phyloP scores from a whole-genome alignment of 306 rosid species.

The Cicer bijugum region DNA sequence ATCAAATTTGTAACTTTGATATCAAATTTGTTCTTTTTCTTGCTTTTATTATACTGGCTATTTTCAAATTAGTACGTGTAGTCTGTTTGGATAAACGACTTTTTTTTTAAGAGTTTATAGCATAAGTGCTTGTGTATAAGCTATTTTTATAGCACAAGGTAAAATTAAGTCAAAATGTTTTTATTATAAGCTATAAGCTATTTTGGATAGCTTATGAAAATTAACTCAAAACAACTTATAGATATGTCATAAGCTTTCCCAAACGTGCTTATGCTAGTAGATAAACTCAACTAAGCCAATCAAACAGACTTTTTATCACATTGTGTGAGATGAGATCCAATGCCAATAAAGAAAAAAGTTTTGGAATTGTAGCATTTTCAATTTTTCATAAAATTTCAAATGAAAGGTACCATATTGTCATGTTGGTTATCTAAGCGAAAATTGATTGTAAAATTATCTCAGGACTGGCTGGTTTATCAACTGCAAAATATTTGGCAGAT shows the following conservation, averaged over 20 bases:
- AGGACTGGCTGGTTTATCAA: slow-evolving; percentile 96
- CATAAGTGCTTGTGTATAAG: too few species aligned
- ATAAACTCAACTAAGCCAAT: too few species aligned
- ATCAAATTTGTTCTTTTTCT: slow-evolving; percentile 12
- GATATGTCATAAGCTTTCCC: too few species aligned
- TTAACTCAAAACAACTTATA: too few species aligned
- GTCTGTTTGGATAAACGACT: too few species aligned
- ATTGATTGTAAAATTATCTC: slow-evolving; percentile 27
- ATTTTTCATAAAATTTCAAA: slow-evolving; percentile 28
- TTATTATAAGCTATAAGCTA: too few species aligned
- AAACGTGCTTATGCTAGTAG: too few species aligned
- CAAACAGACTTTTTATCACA: background rate
- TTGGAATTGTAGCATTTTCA: slow-evolving; percentile 1
- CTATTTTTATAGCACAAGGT: too few species aligned
- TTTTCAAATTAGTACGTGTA: slow-evolving; percentile 21
- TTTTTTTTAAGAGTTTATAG: too few species aligned
- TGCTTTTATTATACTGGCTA: slow-evolving; percentile 25
- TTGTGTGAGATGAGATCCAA: background rate
- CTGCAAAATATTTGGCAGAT: slow-evolving; percentile 97
- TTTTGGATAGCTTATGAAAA: too few species aligned
- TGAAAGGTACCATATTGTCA: background rate
- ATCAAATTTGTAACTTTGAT: slow-evolving; percentile 13
- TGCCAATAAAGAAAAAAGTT: background rate
- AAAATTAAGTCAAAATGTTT: too few species aligned
- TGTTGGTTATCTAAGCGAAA: slow-evolving; percentile 23